Evolutionary conservation across 106 monocot genomes (phyloP), one percentile per base, ranked within the genome.

Genomic region (Platanthera zijinensis): DNA sequence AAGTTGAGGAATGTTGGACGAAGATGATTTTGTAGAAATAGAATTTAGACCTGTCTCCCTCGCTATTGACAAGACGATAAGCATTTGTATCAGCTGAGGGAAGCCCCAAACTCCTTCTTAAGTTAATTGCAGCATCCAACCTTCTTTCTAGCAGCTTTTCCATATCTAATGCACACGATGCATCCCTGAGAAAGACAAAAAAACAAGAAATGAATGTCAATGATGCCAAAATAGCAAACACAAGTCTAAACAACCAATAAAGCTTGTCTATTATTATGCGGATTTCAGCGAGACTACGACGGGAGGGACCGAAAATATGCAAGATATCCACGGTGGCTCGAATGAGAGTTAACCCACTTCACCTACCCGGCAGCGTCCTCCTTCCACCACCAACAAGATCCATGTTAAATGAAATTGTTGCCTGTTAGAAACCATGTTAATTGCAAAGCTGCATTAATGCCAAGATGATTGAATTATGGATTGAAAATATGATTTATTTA

Each of bases 61-160:
- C 96, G 69, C 93, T 97, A 75, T 97, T 97, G 76, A 97, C 76
- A 73, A 97, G 83, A 51, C 93, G 93, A 78, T 91, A 97, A 10
- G 81, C 89, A 88, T 86, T 91, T 13, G 93, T 97, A 52, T 94
- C 81, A 57, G 51, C 73, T 69, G 96, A 93, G 19, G 93, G 93
- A 62, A 97, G 91, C 9, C 89, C 89, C 78, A 97, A 50, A 12
- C 82, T 89, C 76, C 45, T 82, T 25, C 93, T 89, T 69, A 97
- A 86, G 67, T 87, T 78, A 49, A 87, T 52, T 11, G 96, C 93
- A 81, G 80, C 89, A 82, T 72, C 84, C 82, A 97, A 83, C 81
- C 96, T 93, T 81, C 78, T 71, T 76, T 97, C 89, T 74, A 96
- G 83, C 48, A 97, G 79, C 50, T 88, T 96, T 72, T 89, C 91